Conservation (phyloP, 2,329 filamentous ascomycete genomes). For the Fusarium mangiferae region DNA sequence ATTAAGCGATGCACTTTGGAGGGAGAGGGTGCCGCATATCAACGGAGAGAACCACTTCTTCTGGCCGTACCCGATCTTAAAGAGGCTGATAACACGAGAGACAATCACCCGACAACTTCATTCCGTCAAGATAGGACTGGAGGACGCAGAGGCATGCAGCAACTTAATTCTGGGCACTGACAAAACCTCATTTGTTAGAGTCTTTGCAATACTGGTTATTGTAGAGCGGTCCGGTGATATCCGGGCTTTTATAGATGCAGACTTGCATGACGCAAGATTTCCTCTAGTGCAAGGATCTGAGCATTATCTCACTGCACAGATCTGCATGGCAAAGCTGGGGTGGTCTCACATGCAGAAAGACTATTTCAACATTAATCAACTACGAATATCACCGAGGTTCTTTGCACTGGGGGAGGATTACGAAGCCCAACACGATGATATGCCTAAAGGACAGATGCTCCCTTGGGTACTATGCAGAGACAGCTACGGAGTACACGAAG, state of each 20-base stretch:
- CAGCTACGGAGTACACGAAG: neutral
- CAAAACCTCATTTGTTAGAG: rapidly evolving
- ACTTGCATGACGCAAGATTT: neutral
- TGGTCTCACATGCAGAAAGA: neutral
- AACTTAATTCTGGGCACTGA: rapidly evolving
- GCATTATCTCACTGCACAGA: neutral
- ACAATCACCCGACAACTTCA: neutral
- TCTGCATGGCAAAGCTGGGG: neutral
- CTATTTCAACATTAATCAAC: neutral
- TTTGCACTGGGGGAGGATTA: neutral
- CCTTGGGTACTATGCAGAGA: neutral
- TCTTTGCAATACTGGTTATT: neutral
- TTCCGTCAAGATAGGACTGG: neutral
- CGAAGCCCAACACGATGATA: neutral
- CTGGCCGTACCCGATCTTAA: neutral
- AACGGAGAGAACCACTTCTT: neutral
- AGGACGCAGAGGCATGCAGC: rapidly evolving
- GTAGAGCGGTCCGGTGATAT: neutral
- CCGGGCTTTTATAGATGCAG: neutral
- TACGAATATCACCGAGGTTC: neutral
- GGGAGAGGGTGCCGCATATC: neutral
- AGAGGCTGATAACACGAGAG: neutral
- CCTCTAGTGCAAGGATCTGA: neutral
- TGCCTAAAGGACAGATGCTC: neutral
- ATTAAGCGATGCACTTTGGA: neutral